These are phyloP conservation scores for Cucurbita ficifolia DNA, from an alignment of 306 rosid species.

Conservation along the genomic window DNA sequence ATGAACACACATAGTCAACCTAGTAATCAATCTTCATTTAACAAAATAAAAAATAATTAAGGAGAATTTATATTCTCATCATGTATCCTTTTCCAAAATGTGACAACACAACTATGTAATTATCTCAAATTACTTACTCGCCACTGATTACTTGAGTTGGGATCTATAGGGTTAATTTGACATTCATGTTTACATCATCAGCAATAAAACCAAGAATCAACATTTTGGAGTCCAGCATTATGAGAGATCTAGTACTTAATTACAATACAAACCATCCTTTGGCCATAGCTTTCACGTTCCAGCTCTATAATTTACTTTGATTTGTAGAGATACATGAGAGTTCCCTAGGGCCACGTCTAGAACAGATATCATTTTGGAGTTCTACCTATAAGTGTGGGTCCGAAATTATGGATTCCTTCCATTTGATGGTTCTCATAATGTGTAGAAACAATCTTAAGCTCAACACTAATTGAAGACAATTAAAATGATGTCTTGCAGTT, in stretches of 20 bases:
- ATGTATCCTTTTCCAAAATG: not conserved
- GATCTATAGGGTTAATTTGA: not conserved
- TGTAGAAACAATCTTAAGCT: not conserved
- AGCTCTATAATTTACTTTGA: not conserved
- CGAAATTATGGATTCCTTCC: not conserved
- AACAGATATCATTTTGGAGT: too few species aligned
- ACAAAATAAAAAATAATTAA: not conserved
- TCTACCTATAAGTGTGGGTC: not conserved
- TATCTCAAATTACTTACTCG: not conserved
- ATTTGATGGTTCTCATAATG: not conserved
- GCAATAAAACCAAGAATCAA: not conserved
- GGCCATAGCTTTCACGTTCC: not conserved
- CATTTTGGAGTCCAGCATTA: not conserved
- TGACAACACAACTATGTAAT: not conserved
- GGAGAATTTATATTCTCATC: not conserved
- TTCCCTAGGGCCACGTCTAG: not conserved
- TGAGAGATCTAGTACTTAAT: not conserved
- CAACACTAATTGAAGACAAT: not conserved
- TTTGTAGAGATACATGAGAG: not conserved
- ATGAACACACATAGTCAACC: not conserved
- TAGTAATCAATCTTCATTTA: not conserved
- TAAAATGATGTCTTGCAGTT: not conserved
- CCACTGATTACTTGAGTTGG: not conserved
- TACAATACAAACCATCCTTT: not conserved
- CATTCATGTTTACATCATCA: not conserved